Conservation (phyloP, 2,329 filamentous ascomycete species). For the Arthrinium phaeospermum region DNA sequence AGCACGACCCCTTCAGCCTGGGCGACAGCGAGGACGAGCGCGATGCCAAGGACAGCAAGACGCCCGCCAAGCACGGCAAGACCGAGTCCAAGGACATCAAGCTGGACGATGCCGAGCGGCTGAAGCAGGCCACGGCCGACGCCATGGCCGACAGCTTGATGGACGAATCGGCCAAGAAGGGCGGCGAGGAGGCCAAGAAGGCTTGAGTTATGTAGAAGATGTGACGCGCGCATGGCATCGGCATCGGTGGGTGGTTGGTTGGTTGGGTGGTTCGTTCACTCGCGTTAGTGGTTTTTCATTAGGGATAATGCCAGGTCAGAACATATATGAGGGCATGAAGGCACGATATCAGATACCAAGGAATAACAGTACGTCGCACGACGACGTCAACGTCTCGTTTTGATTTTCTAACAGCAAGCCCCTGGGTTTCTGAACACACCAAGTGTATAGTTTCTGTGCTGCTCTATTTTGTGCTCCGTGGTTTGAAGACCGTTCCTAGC, state of each 20-base stretch:
- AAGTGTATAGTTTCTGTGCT: not conserved
- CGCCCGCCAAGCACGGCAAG: conserved; percentile 40
- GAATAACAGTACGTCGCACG: conserved; percentile 5
- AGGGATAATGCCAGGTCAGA: not conserved
- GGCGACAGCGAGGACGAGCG: conserved; percentile 95
- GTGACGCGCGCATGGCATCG: not conserved
- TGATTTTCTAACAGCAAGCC: not conserved
- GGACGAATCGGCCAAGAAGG: conserved; percentile 24
- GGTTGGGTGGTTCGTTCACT: not conserved
- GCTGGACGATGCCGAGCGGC: conserved; percentile 62
- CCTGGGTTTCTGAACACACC: not conserved
- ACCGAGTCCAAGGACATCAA: conserved; percentile 56
- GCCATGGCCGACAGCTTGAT: conserved; percentile 64
- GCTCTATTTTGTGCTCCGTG: not conserved
- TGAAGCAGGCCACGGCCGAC: conserved; percentile 70
- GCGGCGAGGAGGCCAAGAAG: not conserved
- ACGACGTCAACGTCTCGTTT: not conserved
- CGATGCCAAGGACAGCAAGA: conserved; percentile 68
- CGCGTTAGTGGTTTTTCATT: not conserved
- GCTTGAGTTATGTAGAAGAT: not conserved
- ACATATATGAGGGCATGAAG: not conserved
- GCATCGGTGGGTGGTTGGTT: not conserved
- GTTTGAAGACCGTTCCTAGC: not conserved
- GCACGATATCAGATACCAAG: conserved; percentile 12
- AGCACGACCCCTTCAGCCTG: conserved; percentile 95